A percentile compares a stretch with the other conserved stretches of the same genome.
Conservation (phyloP, 345 rosid genomes). For the Salix exigua region DNA sequence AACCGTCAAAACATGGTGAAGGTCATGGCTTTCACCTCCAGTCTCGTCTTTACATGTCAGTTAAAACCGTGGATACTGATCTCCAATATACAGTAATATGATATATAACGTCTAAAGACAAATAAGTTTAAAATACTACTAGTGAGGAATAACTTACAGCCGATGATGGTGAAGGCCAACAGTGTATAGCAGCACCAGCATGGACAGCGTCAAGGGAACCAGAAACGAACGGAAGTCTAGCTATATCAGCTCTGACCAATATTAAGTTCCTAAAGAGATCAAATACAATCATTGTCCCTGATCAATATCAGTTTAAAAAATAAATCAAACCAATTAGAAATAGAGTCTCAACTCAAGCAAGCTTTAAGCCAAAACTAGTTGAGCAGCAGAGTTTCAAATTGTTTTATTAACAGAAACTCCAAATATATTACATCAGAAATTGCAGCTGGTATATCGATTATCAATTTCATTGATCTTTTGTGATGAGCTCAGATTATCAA, state of each 20-base stretch:
- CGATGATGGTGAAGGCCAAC: slow-evolving; percentile 86
- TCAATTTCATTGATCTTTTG: not conserved
- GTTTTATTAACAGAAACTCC: not conserved
- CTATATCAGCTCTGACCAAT: slow-evolving; percentile 84
- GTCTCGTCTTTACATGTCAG: not conserved
- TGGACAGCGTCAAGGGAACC: slow-evolving; percentile 80
- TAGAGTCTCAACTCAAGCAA: not conserved
- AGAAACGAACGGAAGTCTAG: slow-evolving; percentile 73
- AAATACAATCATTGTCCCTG: not conserved
- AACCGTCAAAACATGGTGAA: too few relatives aligned
- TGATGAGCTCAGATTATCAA: not conserved
- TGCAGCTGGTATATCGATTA: not conserved
- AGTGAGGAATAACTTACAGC: slow-evolving; percentile 48
- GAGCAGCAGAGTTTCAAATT: slow-evolving; percentile 1
- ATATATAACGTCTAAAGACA: not conserved
- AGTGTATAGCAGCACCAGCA: slow-evolving; percentile 90
- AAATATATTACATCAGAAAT: not conserved
- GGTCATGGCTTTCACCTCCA: not conserved
- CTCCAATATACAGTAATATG: not conserved
- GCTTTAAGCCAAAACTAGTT: not conserved
- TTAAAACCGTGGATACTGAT: not conserved
- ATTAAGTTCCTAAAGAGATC: slow-evolving; percentile 48
- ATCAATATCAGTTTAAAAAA: not conserved
- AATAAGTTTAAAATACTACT: not conserved
- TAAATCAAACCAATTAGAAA: slow-evolving; percentile 1